Evolutionary conservation across 345 rosid genomes (phyloP).

Genomic region (Turnera subulata): DNA sequence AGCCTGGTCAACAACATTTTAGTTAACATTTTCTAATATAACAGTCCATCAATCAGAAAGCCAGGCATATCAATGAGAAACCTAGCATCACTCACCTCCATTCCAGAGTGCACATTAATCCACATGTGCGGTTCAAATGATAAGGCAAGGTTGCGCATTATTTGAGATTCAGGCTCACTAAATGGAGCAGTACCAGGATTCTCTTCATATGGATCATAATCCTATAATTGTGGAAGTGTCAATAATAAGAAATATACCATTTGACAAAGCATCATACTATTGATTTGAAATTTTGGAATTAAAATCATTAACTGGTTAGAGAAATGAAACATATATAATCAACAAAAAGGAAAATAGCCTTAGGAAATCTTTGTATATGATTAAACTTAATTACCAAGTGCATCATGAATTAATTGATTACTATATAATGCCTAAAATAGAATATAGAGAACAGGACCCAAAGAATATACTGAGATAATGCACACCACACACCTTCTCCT

Average conservation of each 20-base stretch:
- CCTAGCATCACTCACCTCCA: slow-evolving; percentile 57
- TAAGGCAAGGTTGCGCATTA: slow-evolving; percentile 82
- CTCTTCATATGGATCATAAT: slow-evolving; percentile 96
- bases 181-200: slow-evolving; percentile 91
- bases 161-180: slow-evolving; percentile 95
- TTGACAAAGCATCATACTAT: neutral
- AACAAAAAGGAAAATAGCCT: slow-evolving; percentile 3
- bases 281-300: neutral
- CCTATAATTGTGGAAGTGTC: slow-evolving; percentile 39
- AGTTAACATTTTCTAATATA: neutral
- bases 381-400: neutral
- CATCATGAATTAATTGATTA: neutral
- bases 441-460: neutral
- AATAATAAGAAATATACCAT: slow-evolving; percentile 8
- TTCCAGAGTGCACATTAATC: slow-evolving; percentile 98
- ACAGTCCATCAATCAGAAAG: neutral
- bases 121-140: slow-evolving; percentile 93
- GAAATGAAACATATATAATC: neutral
- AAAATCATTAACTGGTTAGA: neutral
- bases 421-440: neutral
- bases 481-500: slow-evolving; percentile 64
- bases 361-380: neutral
- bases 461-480: neutral
- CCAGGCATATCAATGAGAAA: neutral
- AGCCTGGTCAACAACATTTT: no score